These are phyloP conservation scores for Cutaneotrichosporon spelunceum DNA, from an alignment of 1,284 basidiomycete species.

Conservation along the genomic window DNA sequence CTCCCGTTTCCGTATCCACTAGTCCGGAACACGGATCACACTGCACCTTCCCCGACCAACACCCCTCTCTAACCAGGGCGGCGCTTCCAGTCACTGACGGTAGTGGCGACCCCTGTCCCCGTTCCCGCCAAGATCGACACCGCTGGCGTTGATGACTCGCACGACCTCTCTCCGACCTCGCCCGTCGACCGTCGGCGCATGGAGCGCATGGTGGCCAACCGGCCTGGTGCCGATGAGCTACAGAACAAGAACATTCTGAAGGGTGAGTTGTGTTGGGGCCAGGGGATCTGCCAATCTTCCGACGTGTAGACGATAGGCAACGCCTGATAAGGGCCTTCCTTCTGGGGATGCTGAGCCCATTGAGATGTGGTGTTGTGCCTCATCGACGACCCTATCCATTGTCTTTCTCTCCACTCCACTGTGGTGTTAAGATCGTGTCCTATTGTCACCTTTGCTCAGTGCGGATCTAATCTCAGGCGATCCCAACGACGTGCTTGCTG, in stretches of 20 bases:
- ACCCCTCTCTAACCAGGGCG: not conserved
- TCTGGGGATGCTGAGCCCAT: not conserved
- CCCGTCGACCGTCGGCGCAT: conserved; percentile 52
- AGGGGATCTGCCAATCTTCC: not conserved
- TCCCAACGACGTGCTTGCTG: conserved; percentile 66
- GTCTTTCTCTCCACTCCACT: not conserved
- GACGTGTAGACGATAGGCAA: not conserved
- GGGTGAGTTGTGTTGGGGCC: conserved; percentile 52
- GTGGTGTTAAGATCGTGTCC: not conserved
- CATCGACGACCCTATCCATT: not conserved
- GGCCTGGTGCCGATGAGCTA: conserved; percentile 64
- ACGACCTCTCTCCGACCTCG: conserved; percentile 40
- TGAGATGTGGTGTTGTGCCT: not conserved
- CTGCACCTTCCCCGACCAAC: not conserved
- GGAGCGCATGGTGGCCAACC: conserved; percentile 60
- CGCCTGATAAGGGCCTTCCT: not conserved
- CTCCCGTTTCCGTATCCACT: not conserved
- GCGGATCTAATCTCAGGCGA: conserved; percentile 27
- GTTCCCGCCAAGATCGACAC: conserved; percentile 30
- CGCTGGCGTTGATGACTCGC: conserved; percentile 39
- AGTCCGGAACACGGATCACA: too few relatives aligned
- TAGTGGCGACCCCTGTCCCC: conserved; percentile 22
- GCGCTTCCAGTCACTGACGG: not conserved
- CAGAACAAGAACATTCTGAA: conserved; percentile 73
- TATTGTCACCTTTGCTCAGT: not conserved